phyloP scores from a whole-genome alignment of 306 rosid genomes.

The Bauhinia variegata region DNA sequence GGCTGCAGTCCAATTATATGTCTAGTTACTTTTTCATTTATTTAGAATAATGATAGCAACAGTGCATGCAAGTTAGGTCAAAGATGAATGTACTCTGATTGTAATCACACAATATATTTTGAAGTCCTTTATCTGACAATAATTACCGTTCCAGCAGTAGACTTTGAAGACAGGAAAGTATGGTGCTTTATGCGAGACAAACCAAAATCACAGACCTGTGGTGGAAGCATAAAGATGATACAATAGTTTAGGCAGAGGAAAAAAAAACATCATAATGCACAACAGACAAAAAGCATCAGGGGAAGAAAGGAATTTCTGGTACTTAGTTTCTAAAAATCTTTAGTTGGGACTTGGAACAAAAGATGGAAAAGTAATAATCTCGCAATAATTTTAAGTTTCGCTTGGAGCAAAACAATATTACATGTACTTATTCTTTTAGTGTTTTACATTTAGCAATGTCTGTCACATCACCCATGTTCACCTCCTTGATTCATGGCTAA shows the following conservation, averaged over 20 bases:
- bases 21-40: constrained; percentile 10
- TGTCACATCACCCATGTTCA: background rate
- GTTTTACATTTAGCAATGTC: background rate
- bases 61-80: constrained; percentile 4
- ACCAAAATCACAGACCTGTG: constrained; percentile 96
- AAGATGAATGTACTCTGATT: constrained; percentile 22
- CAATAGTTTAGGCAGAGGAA: constrained; percentile 1
- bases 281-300: constrained; percentile 13
- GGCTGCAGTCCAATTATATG: constrained; percentile 68
- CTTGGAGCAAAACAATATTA: constrained; percentile 1
- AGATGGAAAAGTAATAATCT: constrained; percentile 3
- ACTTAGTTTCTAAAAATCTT: constrained; percentile 1
- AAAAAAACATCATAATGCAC: constrained; percentile 1
- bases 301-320: background rate
- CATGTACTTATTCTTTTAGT: background rate
- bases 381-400: constrained; percentile 6
- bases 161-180: constrained; percentile 91
- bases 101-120: constrained; percentile 23
- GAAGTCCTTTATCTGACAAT: constrained; percentile 21
- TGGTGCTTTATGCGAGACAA: constrained; percentile 93
- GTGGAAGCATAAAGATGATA: constrained; percentile 30
- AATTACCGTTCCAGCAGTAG: constrained; percentile 99
- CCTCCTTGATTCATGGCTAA: background rate
- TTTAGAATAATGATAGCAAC: constrained; percentile 24
- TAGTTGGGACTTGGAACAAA: background rate